phyloP scores from a whole-genome alignment of 257 asterid species.

The Nyctanthes arbortristis region DNA sequence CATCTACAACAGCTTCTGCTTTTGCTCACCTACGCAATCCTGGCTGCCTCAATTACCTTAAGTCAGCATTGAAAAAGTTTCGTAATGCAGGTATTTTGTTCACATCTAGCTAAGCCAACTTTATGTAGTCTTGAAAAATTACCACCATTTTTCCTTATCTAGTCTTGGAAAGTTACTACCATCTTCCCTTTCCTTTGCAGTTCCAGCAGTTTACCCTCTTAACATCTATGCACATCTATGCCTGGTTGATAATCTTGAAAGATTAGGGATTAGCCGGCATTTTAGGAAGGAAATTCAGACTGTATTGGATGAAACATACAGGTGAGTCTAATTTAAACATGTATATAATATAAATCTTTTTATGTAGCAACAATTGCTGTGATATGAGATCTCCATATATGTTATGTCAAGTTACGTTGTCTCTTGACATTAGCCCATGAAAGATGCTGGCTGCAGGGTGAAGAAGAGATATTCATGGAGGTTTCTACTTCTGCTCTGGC shows the following conservation, averaged over 20 bases:
- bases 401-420: not conserved
- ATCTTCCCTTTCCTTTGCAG: slow-evolving; percentile 36
- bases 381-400: not conserved
- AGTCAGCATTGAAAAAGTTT: slow-evolving; percentile 25
- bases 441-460: slow-evolving; percentile 82
- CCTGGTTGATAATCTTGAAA: slow-evolving; percentile 48
- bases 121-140: not conserved
- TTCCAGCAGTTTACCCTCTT: slow-evolving; percentile 70
- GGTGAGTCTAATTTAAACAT: not conserved
- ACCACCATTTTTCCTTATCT: too few species aligned
- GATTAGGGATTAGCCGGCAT: too few species aligned
- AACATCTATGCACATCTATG: slow-evolving; percentile 53
- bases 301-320: too few species aligned
- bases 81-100: slow-evolving; percentile 61
- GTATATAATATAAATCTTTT: slow-evolving; percentile 7
- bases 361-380: too few species aligned
- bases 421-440: slow-evolving; percentile 41
- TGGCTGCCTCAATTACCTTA: slow-evolving; percentile 40
- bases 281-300: too few species aligned
- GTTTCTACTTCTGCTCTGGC: slow-evolving; percentile 81
- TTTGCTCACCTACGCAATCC: slow-evolving; percentile 29
- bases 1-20: slow-evolving; percentile 90
- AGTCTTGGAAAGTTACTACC: slow-evolving; percentile 45
- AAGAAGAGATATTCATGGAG: slow-evolving; percentile 79
- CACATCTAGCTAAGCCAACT: not conserved